Conservation (phyloP, 2,329 filamentous ascomycete species). For the Salinomyces thailandicus region DNA sequence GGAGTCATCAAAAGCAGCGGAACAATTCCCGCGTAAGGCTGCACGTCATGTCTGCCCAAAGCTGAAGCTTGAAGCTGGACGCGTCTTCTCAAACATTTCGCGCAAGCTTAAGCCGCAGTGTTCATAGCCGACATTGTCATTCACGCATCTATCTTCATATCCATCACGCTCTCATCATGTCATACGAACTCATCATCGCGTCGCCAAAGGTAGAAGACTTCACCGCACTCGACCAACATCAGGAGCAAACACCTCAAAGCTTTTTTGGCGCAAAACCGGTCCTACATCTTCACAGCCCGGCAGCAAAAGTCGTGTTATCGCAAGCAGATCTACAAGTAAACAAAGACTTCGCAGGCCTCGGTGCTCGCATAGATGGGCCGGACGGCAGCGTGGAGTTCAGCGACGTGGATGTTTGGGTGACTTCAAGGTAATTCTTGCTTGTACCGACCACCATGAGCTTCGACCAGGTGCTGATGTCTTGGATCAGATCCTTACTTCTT, state of each 20-base stretch:
- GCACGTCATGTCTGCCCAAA: too few species aligned
- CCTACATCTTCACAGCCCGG: conserved; percentile 50
- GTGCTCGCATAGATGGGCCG: conserved; percentile 26
- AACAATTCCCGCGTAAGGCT: too few species aligned
- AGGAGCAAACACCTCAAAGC: conserved; percentile 59
- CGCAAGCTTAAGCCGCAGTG: too few species aligned
- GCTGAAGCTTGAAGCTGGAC: too few species aligned
- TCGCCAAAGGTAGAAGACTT: conserved; percentile 37
- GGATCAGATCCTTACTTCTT: too few species aligned
- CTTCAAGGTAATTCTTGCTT: conserved; percentile 38
- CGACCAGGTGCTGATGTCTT: too few species aligned
- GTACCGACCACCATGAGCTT: too few species aligned
- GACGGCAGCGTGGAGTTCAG: conserved; percentile 24
- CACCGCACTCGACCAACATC: conserved; percentile 56
- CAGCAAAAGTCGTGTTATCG: conserved; percentile 49
- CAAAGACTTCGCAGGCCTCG: conserved; percentile 34
- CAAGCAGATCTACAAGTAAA: conserved; percentile 45
- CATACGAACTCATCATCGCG: conserved; percentile 4
- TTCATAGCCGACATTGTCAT: too few species aligned
- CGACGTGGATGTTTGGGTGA: conserved; percentile 38
- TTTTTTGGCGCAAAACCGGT: conserved; percentile 64
- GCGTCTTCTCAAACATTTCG: too few species aligned
- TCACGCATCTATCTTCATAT: too few species aligned
- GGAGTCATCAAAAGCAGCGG: too few species aligned
- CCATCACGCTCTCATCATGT: conserved; percentile 6